These are phyloP conservation scores for Gossypium herbaceum DNA, from an alignment of 345 rosid genomes.

Conservation along the genomic window DNA sequence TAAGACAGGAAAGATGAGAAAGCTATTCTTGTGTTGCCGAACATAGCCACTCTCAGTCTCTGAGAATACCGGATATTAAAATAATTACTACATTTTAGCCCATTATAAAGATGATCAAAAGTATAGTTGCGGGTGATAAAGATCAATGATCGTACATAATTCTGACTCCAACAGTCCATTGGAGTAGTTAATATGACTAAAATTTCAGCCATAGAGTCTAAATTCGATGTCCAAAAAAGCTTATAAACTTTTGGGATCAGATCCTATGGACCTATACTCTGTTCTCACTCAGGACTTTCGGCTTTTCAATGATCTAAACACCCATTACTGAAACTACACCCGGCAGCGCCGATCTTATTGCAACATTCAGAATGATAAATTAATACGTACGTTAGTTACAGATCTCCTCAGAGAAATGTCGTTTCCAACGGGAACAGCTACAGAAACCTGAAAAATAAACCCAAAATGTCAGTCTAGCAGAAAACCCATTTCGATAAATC, in stretches of 20 bases:
- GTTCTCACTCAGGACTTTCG: not conserved
- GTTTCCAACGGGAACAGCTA: slow-evolving; percentile 36
- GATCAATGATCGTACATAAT: not conserved
- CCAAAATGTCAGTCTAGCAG: not conserved
- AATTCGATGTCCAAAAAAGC: not conserved
- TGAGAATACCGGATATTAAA: not conserved
- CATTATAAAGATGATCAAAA: not conserved
- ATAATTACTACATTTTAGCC: not conserved
- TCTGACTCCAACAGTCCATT: not conserved
- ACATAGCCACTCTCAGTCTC: not conserved
- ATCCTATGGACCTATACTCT: not conserved
- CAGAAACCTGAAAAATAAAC: slow-evolving; percentile 37
- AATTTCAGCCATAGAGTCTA: not conserved
- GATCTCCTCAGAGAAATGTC: slow-evolving; percentile 40
- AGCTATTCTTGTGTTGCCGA: not conserved
- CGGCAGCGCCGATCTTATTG: not conserved
- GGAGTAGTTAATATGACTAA: not conserved
- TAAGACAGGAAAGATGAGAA: not conserved
- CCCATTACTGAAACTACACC: not conserved
- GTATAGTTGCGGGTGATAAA: not conserved
- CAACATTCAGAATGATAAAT: not conserved
- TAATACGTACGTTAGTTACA: slow-evolving; percentile 36
- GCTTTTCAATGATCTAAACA: not conserved
- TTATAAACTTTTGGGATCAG: not conserved
- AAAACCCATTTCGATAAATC: not conserved